Evolutionary conservation across 78 protist genomes (phyloP).

Genomic region (Protostelium mycophagum): DNA sequence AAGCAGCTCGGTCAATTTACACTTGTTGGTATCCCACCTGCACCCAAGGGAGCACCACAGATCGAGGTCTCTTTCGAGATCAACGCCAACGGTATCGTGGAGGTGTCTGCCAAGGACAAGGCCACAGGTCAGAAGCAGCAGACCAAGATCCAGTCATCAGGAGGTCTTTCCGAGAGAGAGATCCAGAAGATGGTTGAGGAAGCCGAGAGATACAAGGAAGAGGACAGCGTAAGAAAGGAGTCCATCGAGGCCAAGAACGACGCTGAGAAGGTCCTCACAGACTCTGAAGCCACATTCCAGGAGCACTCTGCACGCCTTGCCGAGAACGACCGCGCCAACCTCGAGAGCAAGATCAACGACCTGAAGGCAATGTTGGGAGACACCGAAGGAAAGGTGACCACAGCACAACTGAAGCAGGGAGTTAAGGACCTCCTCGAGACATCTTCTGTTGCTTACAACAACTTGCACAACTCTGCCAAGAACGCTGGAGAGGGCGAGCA

Average conservation of each 20-base stretch:
- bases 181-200: constrained; percentile 93
- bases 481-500: too few species aligned
- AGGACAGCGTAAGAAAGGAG: not conserved
- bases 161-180: constrained; percentile 91
- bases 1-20: constrained; percentile 92
- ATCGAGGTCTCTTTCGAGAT: constrained; percentile 67
- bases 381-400: not conserved
- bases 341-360: not conserved
- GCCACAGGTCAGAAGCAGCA: constrained; percentile 91
- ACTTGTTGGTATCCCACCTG: constrained; percentile 94
- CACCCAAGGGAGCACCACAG: constrained; percentile 85
- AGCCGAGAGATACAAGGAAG: constrained; percentile 70
- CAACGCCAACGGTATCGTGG: constrained; percentile 68
- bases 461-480: not conserved
- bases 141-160: constrained; percentile 85
- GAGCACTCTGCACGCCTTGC: not conserved
- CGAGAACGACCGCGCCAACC: not conserved
- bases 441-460: not conserved
- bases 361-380: not conserved
- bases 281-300: not conserved
- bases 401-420: not conserved
- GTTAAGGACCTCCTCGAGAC: not conserved
- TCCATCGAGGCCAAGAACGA: not conserved
- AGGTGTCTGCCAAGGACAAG: constrained; percentile 87
- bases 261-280: not conserved